Conservation (phyloP, 768 basidiomycete genomes). For the Boletus sensibilis region DNA sequence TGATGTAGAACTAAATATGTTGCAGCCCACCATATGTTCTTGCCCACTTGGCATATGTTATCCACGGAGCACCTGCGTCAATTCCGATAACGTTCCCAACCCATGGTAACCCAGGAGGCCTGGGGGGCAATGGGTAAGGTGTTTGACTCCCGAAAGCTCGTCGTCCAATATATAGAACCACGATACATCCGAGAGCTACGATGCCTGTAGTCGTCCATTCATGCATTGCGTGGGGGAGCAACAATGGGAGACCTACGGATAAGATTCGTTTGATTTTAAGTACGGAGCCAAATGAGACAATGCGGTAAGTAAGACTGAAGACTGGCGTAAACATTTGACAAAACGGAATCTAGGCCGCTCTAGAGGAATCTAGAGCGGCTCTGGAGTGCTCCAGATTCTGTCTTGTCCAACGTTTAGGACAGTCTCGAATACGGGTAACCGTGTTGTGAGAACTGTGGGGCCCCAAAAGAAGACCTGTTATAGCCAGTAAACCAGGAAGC, state of each 20-base stretch:
- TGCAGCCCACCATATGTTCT: conserved; percentile 5
- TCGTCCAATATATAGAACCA: not conserved
- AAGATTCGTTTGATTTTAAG: not conserved
- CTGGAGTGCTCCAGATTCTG: no score
- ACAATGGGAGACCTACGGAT: not conserved
- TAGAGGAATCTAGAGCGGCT: no score
- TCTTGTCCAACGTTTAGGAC: no score
- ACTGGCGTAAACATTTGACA: no score
- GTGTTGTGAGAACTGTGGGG: no score
- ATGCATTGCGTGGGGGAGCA: not conserved
- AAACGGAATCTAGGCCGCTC: no score
- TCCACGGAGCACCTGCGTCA: not conserved
- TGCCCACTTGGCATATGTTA: not conserved
- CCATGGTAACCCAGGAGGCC: conserved; percentile 3
- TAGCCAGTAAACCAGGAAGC: no score
- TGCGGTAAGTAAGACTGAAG: no score
- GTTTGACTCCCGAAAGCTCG: not conserved
- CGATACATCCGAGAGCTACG: not conserved
- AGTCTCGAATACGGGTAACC: no score
- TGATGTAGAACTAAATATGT: not conserved
- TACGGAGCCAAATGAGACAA: no score
- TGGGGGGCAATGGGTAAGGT: not conserved
- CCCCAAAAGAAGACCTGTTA: no score
- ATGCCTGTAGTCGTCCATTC: not conserved
- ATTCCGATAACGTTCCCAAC: not conserved